A percentile compares a stretch with the other conserved stretches of the same genome.
Conservation (phyloP, 2,329 filamentous ascomycete genomes). For the Davidsoniella eucalypti region DNA sequence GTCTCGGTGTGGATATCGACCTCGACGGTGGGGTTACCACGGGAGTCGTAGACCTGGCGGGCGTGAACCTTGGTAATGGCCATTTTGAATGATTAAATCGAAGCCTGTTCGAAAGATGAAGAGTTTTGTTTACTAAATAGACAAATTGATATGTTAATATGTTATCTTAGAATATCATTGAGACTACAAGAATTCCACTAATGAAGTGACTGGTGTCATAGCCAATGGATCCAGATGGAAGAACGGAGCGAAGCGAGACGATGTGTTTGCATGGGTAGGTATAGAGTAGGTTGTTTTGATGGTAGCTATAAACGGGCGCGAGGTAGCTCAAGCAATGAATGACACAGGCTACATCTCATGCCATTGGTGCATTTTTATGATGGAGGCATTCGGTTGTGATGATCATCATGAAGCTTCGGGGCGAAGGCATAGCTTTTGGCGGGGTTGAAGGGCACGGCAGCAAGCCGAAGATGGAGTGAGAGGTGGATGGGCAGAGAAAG, state of each 20-base stretch:
- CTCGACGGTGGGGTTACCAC: slow-evolving; percentile 93
- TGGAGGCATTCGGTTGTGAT: neutral
- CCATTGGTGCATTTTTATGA: too few relatives aligned
- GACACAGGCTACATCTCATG: too few relatives aligned
- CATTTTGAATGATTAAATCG: slow-evolving; percentile 43
- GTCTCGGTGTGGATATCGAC: slow-evolving; percentile 87
- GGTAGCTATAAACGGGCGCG: neutral
- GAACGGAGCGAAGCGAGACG: neutral
- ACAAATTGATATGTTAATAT: slow-evolving; percentile 14
- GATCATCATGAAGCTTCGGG: neutral
- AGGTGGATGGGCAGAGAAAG: slow-evolving; percentile 5
- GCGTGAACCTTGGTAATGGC: slow-evolving; percentile 79
- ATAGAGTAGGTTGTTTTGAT: neutral
- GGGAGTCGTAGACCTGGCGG: slow-evolving; percentile 96
- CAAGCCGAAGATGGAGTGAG: neutral
- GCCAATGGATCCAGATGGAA: neutral
- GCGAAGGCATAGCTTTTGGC: neutral
- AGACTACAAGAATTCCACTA: neutral
- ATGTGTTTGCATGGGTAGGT: neutral
- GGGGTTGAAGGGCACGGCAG: neutral
- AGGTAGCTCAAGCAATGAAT: too few relatives aligned
- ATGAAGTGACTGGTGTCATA: neutral
- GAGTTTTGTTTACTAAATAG: slow-evolving; percentile 5
- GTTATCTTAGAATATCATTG: neutral
- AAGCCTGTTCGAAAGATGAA: slow-evolving; percentile 9